Conservation (phyloP, 805 yeast species). For the Sugiyamaella marilandica region DNA sequence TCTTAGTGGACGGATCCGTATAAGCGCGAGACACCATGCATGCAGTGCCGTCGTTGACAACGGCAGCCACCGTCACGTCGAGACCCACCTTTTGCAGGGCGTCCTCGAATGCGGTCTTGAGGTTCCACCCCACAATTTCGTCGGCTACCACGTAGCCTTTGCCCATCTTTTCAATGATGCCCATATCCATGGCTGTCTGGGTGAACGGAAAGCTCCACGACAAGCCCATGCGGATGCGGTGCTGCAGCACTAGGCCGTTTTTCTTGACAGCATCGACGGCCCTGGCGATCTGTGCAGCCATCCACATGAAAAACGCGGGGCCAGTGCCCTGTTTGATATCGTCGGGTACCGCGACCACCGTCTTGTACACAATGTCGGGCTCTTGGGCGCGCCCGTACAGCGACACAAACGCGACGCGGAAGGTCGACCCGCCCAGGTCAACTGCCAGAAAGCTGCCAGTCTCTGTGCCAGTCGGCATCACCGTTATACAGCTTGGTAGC, state of each 20-base stretch:
- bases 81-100: slow-evolving; percentile 51
- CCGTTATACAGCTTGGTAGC: slow-evolving; percentile 80
- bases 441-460: slow-evolving; percentile 73
- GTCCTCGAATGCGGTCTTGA: slow-evolving; percentile 62
- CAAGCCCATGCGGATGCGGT: slow-evolving; percentile 24
- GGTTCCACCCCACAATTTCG: slow-evolving; percentile 64
- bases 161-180: slow-evolving; percentile 31
- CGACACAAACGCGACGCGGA: slow-evolving; percentile 79
- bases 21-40: slow-evolving; percentile 74
- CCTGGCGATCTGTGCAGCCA: slow-evolving; percentile 24
- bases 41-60: slow-evolving; percentile 89
- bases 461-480: slow-evolving; percentile 74
- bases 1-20: slow-evolving; percentile 48
- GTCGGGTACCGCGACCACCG: slow-evolving; percentile 21
- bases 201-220: slow-evolving; percentile 35
- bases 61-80: slow-evolving; percentile 66
- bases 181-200: slow-evolving; percentile 24
- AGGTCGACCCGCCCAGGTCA: slow-evolving; percentile 88
- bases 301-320: slow-evolving; percentile 30
- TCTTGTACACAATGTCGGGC: slow-evolving; percentile 18
- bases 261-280: slow-evolving; percentile 15
- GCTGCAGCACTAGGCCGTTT: background rate
- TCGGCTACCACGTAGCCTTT: slow-evolving; percentile 83
- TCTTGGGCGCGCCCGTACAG: slow-evolving; percentile 46
- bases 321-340: slow-evolving; percentile 27